Conservation (phyloP, 345 rosid genomes). For the Rhodomyrtus tomentosa region DNA sequence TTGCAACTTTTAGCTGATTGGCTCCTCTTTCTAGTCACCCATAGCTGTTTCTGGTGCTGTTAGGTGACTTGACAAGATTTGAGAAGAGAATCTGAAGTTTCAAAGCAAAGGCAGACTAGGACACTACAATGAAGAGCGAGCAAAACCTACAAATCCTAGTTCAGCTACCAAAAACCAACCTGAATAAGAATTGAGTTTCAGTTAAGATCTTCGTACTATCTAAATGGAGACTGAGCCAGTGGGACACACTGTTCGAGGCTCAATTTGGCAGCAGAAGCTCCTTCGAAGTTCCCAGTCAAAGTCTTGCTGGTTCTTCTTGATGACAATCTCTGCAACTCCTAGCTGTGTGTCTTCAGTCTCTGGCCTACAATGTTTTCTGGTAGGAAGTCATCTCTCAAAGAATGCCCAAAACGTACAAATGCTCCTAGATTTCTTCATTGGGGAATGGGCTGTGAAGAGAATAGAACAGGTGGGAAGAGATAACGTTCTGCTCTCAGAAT, state of each 20-base stretch:
- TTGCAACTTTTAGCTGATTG: not conserved
- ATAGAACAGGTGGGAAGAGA: slow-evolving; percentile 7
- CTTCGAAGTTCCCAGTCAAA: not conserved
- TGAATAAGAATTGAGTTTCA: not conserved
- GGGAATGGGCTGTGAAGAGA: not conserved
- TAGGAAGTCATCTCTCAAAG: not conserved
- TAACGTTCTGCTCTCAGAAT: slow-evolving; percentile 6
- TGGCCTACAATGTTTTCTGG: not conserved
- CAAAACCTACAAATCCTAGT: not conserved
- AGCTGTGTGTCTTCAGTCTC: not conserved
- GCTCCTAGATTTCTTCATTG: not conserved
- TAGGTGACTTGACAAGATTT: not conserved
- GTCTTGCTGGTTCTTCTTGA: not conserved
- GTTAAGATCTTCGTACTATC: not conserved
- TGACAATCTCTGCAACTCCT: not conserved
- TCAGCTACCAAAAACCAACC: not conserved
- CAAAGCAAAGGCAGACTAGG: not conserved
- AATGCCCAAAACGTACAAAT: not conserved
- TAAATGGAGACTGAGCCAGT: not conserved
- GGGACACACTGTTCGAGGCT: not conserved
- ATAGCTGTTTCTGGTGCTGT: not conserved
- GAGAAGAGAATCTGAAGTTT: not conserved
- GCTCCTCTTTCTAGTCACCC: not conserved
- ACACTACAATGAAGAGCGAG: not conserved
- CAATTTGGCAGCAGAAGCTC: not conserved